phyloP scores from a whole-genome alignment of 805 yeast species.

The Suhomyces sp. region DNA sequence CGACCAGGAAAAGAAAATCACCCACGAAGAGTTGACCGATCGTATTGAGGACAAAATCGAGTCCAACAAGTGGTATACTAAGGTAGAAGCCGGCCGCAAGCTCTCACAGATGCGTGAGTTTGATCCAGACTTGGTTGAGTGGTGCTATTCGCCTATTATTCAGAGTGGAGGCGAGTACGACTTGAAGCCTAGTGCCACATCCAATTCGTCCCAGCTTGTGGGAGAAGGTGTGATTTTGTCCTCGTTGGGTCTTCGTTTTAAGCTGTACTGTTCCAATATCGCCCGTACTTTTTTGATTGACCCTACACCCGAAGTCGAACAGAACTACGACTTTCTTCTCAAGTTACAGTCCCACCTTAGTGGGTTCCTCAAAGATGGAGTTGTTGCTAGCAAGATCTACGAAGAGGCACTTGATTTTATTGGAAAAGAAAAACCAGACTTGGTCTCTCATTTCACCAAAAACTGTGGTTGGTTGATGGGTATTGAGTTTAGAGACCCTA shows the following conservation, averaged over 20 bases:
- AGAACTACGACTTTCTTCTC: conserved; percentile 73
- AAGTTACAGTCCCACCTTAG: conserved; percentile 67
- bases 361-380: conserved; percentile 56
- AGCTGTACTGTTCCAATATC: conserved; percentile 82
- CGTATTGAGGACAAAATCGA: conserved; percentile 79
- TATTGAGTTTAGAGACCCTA: conserved; percentile 80
- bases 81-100: conserved; percentile 49
- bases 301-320: conserved; percentile 76
- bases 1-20: conserved; percentile 77
- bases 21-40: conserved; percentile 72
- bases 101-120: conserved; percentile 55
- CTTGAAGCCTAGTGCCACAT: conserved; percentile 76
- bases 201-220: conserved; percentile 59
- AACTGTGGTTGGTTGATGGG: conserved; percentile 89
- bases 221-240: conserved; percentile 78
- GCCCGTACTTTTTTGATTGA: conserved; percentile 88
- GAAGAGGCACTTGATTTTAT: conserved; percentile 59
- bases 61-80: conserved; percentile 60
- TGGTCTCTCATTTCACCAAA: conserved; percentile 63
- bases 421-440: conserved; percentile 55
- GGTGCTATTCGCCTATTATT: conserved; percentile 91
- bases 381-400: conserved; percentile 64
- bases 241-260: conserved; percentile 82
- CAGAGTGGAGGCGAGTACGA: conserved; percentile 88
- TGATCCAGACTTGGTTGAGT: conserved; percentile 74